Evolutionary conservation across 1,284 basidiomycete species (phyloP), one percentile per base, ranked within the genome.

Genomic region (Rhodotorula sp.): DNA sequence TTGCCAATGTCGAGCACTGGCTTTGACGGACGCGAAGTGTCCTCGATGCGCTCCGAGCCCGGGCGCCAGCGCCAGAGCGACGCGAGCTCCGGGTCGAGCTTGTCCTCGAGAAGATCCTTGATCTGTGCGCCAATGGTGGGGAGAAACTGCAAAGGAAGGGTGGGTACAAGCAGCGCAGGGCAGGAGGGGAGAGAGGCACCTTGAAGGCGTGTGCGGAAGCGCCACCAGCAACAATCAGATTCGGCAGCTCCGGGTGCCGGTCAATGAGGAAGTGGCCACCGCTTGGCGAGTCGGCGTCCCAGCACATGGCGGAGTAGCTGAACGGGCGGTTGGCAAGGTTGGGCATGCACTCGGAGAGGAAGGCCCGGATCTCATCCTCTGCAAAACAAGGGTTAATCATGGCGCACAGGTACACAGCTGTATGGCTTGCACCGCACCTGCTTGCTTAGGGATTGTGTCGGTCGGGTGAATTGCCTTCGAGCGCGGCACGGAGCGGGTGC

Each of bases 41-140:
- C 64, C 25, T 49, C 48, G 10, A 58, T 42, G 19, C 66, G 61
- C 41, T 67, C n/a, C 59, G 59, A 56, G 3, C 63, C 42, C 4
- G 70, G 70, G 17, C 70, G 56, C 70, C 70, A 72, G 12, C 48
- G 44, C 70, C 70, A 72, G 3, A 63, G 54, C 42, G 81, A 79
- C 1, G 82, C 83, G 17, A 88, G 80, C 3, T 82, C 81, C 5
- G 84, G 80, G 7, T 87, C 84, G 21, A 91, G 82, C 60, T 82
- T 88, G 3, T 86, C 86, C 80, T 92, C 86, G 44, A 95, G 84
- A 2, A 88, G 84, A 73, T 90, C 88, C 16, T 85, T 88, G 21
- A 94, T 88, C 42, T 94, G 83, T 14, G 86, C 82, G 17, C 93
- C 93, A 66, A 97, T 86, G 50, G 88, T 87, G 17, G 93, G 92